These are phyloP conservation scores for Paracorniculantispora psalliotae DNA, from an alignment of 2,329 filamentous ascomycete genomes.

Conservation along the genomic window DNA sequence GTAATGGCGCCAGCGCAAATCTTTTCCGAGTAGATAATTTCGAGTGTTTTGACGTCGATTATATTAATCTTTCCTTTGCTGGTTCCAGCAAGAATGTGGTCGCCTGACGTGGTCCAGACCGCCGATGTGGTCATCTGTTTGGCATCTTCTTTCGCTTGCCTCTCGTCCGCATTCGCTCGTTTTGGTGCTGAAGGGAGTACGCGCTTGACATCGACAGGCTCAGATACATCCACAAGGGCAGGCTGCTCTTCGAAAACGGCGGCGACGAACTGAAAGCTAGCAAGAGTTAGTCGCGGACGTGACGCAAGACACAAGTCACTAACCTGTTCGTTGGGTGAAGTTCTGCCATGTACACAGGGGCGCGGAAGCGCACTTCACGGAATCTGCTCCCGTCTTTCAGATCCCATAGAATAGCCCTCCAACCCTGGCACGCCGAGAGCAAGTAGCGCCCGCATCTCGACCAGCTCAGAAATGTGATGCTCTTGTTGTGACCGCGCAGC, in stretches of 20 bases:
- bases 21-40: slow-evolving; percentile 85
- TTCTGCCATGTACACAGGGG: slow-evolving; percentile 93
- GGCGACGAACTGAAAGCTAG: slow-evolving; percentile 76
- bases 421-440: slow-evolving; percentile 89
- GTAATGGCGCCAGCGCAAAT: slow-evolving; percentile 85
- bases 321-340: slow-evolving; percentile 88
- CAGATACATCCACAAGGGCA: slow-evolving; percentile 75
- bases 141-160: slow-evolving; percentile 84
- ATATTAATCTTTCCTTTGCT: slow-evolving; percentile 97
- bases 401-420: slow-evolving; percentile 96
- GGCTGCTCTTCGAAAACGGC: slow-evolving; percentile 93
- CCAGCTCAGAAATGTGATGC: slow-evolving; percentile 94
- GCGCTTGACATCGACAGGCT: slow-evolving; percentile 66
- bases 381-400: slow-evolving; percentile 64
- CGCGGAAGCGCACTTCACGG: slow-evolving; percentile 84
- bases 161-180: slow-evolving; percentile 70
- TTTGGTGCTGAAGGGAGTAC: slow-evolving; percentile 77
- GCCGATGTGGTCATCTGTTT: slow-evolving; percentile 94
- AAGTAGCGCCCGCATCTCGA: slow-evolving; percentile 87
- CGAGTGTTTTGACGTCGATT: slow-evolving; percentile 74
- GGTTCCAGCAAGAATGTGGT: slow-evolving; percentile 87
- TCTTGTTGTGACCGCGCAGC: slow-evolving; percentile 84
- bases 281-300: slow-evolving; percentile 18
- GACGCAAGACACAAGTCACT: slow-evolving; percentile 13
- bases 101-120: slow-evolving; percentile 78